phyloP scores from a whole-genome alignment of 2,329 filamentous ascomycete genomes.

The Thyridium curvatum region DNA sequence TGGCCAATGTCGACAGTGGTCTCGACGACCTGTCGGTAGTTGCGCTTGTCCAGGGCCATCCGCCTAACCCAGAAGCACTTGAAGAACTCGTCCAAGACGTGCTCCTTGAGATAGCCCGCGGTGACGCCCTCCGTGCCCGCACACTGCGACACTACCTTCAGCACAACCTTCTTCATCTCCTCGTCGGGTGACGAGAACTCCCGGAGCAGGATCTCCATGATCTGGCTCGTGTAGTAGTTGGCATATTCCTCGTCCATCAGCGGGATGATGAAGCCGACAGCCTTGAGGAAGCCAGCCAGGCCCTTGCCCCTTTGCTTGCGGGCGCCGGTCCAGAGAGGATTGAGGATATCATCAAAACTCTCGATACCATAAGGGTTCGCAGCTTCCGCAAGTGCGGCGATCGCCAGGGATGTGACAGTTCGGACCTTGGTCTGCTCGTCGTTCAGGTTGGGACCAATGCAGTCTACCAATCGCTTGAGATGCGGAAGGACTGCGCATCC shows the following conservation, averaged over 20 bases:
- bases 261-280: conserved; percentile 95
- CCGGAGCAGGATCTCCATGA: conserved; percentile 95
- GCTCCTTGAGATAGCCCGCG: conserved; percentile 88
- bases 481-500: conserved; percentile 94
- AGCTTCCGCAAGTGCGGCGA: conserved; percentile 90
- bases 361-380: conserved; percentile 98
- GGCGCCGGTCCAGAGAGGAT: conserved; percentile 93
- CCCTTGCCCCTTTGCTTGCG: conserved; percentile 96
- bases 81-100: conserved; percentile 94
- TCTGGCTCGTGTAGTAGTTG: conserved; percentile 97
- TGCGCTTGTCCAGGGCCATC: conserved; percentile 95
- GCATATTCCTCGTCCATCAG: conserved; percentile 99
- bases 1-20: conserved; percentile 95
- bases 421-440: conserved; percentile 97
- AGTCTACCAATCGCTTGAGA: conserved; percentile 91
- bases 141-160: conserved; percentile 96
- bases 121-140: conserved; percentile 93
- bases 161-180: conserved; percentile 99
- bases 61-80: conserved; percentile 97
- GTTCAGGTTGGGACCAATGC: conserved; percentile 90
- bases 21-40: conserved; percentile 96
- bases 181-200: conserved; percentile 97
- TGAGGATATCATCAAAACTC: conserved; percentile 95
- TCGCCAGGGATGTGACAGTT: conserved; percentile 90
- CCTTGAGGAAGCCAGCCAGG: conserved; percentile 91